Conservation (phyloP, 106 monocot genomes). For the Apostasia ramifera region DNA sequence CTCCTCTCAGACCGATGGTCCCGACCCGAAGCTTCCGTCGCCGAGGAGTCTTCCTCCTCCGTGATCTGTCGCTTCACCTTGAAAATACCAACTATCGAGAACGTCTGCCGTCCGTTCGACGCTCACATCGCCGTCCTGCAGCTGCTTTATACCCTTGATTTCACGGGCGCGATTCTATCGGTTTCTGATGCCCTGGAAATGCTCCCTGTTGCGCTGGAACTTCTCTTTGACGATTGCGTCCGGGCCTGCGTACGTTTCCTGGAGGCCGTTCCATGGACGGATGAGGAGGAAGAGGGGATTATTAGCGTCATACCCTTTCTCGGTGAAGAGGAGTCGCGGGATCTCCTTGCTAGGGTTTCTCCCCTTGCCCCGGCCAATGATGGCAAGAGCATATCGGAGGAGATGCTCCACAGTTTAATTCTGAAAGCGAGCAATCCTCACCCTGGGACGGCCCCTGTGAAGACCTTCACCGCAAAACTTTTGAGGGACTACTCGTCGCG, state of each 20-base stretch:
- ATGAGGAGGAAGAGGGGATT: conserved; percentile 61
- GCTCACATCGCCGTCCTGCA: conserved; percentile 60
- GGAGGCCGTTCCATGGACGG: conserved; percentile 91
- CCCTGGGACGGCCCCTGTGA: conserved; percentile 57
- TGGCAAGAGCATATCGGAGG: conserved; percentile 37
- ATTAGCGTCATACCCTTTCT: conserved; percentile 50
- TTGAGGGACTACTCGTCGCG: conserved; percentile 49
- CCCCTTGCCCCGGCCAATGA: conserved; percentile 9
- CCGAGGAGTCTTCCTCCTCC: neutral
- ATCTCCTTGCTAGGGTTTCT: conserved; percentile 52
- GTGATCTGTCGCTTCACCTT: conserved; percentile 7
- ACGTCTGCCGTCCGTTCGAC: conserved; percentile 38
- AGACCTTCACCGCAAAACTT: conserved; percentile 70
- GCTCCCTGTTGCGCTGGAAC: conserved; percentile 66
- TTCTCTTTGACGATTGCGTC: conserved; percentile 80
- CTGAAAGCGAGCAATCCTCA: conserved; percentile 54
- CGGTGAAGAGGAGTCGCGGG: conserved; percentile 33
- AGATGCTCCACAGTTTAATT: conserved; percentile 62
- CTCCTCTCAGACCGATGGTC: conserved; percentile 87
- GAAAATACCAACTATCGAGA: conserved; percentile 11
- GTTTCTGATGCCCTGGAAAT: conserved; percentile 68
- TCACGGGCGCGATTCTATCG: conserved; percentile 32
- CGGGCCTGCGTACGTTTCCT: conserved; percentile 62
- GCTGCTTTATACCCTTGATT: conserved; percentile 76
- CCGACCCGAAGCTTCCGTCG: neutral